A percentile compares a stretch with the other conserved stretches of the same genome.
phyloP scores from a whole-genome alignment of 805 yeast genomes.

The Sungouiozyma intestinalis region DNA sequence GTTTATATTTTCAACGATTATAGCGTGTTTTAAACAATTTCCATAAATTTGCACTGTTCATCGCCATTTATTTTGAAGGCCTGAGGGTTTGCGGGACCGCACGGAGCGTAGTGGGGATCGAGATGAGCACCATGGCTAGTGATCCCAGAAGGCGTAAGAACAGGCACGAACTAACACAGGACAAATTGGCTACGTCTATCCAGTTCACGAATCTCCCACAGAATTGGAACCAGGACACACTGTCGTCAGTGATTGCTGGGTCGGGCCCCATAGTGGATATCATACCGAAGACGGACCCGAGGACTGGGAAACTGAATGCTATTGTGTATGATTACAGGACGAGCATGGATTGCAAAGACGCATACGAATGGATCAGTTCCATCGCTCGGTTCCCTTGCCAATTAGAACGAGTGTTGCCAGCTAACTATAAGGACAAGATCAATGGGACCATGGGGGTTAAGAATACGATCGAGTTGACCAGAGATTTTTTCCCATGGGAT shows the following conservation, averaged over 20 bases:
- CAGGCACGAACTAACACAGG: conserved; percentile 27
- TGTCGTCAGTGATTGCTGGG: conserved; percentile 59
- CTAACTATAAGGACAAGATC: conserved; percentile 10
- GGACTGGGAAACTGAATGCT: conserved; percentile 40
- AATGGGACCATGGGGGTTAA: background rate
- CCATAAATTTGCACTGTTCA: background rate
- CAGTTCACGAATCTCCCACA: conserved; percentile 42
- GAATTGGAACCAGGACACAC: conserved; percentile 57
- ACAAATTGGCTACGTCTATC: conserved; percentile 21
- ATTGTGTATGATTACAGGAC: conserved; percentile 18
- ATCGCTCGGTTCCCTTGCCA: conserved; percentile 23
- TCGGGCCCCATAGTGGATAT: conserved; percentile 63
- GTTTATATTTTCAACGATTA: background rate
- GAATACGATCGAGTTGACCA: conserved; percentile 9
- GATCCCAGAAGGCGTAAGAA: conserved; percentile 28
- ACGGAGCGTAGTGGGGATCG: too few species aligned
- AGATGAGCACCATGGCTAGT: conserved; percentile 5
- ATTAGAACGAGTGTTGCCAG: conserved; percentile 19
- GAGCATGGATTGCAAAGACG: conserved; percentile 21
- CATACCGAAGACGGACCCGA: conserved; percentile 21
- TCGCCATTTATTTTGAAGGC: too few species aligned
- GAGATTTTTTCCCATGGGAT: conserved; percentile 27
- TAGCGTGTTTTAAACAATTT: background rate
- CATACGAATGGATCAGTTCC: conserved; percentile 16
- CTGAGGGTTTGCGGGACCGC: too few species aligned